Evolutionary conservation across 2,329 filamentous ascomycete genomes (phyloP).

Genomic region (Fusarium transvaalense): DNA sequence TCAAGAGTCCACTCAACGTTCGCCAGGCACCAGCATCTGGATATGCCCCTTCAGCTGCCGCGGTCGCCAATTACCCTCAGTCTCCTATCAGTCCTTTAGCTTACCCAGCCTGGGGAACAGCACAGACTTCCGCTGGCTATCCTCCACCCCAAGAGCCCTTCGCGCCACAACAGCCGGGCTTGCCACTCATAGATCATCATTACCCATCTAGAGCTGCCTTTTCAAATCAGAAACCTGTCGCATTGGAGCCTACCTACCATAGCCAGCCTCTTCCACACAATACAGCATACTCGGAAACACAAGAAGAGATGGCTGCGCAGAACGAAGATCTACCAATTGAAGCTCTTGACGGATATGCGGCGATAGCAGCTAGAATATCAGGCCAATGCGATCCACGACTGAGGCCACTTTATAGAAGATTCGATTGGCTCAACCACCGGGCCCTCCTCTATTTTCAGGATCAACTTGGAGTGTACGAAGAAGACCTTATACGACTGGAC

Average conservation of each 20-base stretch:
- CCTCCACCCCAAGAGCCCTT: conserved; percentile 26
- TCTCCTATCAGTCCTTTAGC: conserved; percentile 19
- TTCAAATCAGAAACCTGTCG: conserved; percentile 7
- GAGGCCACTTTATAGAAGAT: conserved; percentile 82
- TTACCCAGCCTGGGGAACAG: conserved; percentile 28
- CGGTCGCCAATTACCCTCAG: conserved; percentile 24
- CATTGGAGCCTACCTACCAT: conserved; percentile 1
- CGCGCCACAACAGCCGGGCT: conserved; percentile 15
- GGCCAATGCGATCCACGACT: conserved; percentile 49
- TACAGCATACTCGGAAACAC: conserved; percentile 4
- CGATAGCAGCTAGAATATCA: conserved; percentile 67
- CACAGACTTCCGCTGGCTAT: conserved; percentile 28
- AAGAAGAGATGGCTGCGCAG: conserved; percentile 28
- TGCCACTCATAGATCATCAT: conserved; percentile 9
- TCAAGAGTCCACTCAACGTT: conserved; percentile 19
- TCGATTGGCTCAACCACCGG: conserved; percentile 84
- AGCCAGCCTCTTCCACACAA: conserved; percentile 14
- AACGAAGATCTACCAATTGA: conserved; percentile 55
- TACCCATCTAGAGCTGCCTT: conserved; percentile 25
- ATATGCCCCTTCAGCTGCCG: conserved; percentile 15
- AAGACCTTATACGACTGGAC: conserved; percentile 79
- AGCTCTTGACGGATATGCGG: conserved; percentile 71
- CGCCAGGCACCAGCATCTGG: conserved; percentile 14
- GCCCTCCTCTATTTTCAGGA: conserved; percentile 87
- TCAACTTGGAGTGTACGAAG: conserved; percentile 83